phyloP scores from a whole-genome alignment of 2,329 filamentous ascomycete genomes.

The Elsinoe batatas region DNA sequence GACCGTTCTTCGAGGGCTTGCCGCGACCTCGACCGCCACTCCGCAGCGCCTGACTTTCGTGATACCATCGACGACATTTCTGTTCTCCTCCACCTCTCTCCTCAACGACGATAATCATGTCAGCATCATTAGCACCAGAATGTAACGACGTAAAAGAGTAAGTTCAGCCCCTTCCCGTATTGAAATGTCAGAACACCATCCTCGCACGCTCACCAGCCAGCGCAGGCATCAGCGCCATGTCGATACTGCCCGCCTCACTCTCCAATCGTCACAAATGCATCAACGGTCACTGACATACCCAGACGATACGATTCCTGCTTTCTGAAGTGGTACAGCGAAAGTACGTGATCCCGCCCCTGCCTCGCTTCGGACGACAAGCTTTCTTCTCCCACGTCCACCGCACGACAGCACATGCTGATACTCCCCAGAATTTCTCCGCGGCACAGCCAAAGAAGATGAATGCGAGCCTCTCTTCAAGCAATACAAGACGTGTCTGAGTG shows the following conservation, averaged over 20 bases:
- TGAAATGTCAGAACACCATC: no score
- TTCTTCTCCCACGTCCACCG: not conserved
- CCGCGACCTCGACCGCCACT: not conserved
- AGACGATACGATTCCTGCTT: conserved; percentile 97
- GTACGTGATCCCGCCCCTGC: conserved; percentile 44
- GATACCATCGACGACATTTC: no score
- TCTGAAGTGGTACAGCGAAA: conserved; percentile 98
- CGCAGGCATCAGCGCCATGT: no score
- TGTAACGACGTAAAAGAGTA: conserved; percentile 96
- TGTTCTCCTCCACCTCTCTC: not conserved
- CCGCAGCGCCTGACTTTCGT: not conserved
- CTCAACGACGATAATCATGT: conserved; percentile 49
- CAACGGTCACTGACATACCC: not conserved
- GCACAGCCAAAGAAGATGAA: conserved; percentile 73
- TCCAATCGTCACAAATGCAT: no score
- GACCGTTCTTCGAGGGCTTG: not conserved
- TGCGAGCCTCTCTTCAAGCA: conserved; percentile 78
- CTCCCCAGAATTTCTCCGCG: conserved; percentile 67
- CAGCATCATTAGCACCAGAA: conserved; percentile 84
- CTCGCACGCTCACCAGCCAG: no score
- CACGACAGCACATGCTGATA: not conserved
- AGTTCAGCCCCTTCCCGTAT: conserved; percentile 23
- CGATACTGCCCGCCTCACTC: no score
- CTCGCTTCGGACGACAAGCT: not conserved
- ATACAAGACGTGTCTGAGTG: conserved; percentile 77